These are phyloP conservation scores for Dactylellina parvicollis DNA, from an alignment of 2,329 filamentous ascomycete genomes.

Conservation along the genomic window DNA sequence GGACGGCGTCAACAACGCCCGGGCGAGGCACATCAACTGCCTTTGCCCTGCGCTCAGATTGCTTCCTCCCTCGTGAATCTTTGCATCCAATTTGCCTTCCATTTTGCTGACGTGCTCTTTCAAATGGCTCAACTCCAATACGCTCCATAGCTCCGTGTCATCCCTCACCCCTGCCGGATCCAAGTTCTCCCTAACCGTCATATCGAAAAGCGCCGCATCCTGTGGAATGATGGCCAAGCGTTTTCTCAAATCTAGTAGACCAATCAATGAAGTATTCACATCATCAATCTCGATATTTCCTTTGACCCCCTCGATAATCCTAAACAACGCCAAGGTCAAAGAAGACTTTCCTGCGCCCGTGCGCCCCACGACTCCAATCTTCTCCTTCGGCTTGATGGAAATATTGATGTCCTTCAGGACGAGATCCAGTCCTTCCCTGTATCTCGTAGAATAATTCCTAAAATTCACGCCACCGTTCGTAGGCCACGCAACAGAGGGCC, in stretches of 20 bases:
- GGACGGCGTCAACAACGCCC: slow-evolving; percentile 90
- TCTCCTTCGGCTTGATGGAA: slow-evolving; percentile 94
- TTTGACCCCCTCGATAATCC: slow-evolving; percentile 86
- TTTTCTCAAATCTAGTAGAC: slow-evolving; percentile 84
- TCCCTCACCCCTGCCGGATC: slow-evolving; percentile 95
- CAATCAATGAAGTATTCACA: slow-evolving; percentile 88
- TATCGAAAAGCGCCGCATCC: slow-evolving; percentile 94
- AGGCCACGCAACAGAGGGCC: slow-evolving; percentile 91
- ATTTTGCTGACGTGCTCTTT: slow-evolving; percentile 89
- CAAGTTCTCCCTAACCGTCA: slow-evolving; percentile 85
- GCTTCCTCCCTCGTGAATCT: slow-evolving; percentile 92
- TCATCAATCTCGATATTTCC: slow-evolving; percentile 90
- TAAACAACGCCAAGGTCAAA: slow-evolving; percentile 89
- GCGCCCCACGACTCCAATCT: slow-evolving; percentile 95
- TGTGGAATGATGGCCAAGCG: slow-evolving; percentile 96
- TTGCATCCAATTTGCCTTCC: slow-evolving; percentile 88
- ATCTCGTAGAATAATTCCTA: slow-evolving; percentile 92
- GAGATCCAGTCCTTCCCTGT: slow-evolving; percentile 86
- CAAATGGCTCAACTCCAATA: slow-evolving; percentile 90
- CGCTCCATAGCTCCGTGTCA: slow-evolving; percentile 96
- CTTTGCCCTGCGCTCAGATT: slow-evolving; percentile 96
- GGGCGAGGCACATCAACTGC: slow-evolving; percentile 90
- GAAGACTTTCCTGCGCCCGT: slow-evolving; percentile 97
- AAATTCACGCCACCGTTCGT: slow-evolving; percentile 87
- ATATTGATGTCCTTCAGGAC: slow-evolving; percentile 93